Evolutionary conservation across 1,284 basidiomycete genomes (phyloP).

Genomic region (Leccinum solheimii): DNA sequence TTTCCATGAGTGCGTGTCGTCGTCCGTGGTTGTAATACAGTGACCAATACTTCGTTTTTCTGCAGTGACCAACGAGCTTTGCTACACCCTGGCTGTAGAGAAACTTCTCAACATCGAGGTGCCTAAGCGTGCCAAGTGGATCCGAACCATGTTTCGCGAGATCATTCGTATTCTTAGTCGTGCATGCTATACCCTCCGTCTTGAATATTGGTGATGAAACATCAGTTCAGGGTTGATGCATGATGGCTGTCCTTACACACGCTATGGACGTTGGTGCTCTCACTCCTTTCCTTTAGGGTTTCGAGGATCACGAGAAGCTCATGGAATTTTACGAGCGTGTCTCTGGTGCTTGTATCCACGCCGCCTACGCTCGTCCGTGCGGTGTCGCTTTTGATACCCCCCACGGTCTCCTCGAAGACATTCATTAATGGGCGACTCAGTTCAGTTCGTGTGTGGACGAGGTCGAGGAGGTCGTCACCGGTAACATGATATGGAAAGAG

Average conservation of each 20-base stretch:
- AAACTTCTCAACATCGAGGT: constrained; percentile 98
- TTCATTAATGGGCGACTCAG: constrained; percentile 97
- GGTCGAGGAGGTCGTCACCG: constrained; percentile 97
- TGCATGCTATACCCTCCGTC: constrained; percentile 38
- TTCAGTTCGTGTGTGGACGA: constrained; percentile 92
- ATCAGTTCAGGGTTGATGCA: constrained; percentile 75
- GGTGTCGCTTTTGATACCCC: constrained; percentile 98
- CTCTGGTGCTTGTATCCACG: constrained; percentile 95
- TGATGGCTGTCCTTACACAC: constrained; percentile 83
- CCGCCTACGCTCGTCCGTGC: constrained; percentile 97
- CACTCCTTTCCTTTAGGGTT: constrained; percentile 99
- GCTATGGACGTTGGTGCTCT: constrained; percentile 97
- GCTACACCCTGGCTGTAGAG: constrained; percentile 96
- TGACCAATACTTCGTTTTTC: neutral
- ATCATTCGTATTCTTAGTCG: constrained; percentile 96
- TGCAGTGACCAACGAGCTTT: constrained; percentile 94
- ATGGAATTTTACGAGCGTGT: constrained; percentile 99
- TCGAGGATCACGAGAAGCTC: constrained; percentile 99
- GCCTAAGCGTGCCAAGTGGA: constrained; percentile 99
- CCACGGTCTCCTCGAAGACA: constrained; percentile 95
- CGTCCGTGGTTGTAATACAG: neutral
- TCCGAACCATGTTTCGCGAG: constrained; percentile 96
- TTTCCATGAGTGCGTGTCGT: constrained; percentile 86
- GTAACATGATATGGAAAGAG: constrained; percentile 98
- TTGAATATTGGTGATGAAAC: neutral